Evolutionary conservation across 805 yeast genomes (phyloP).

Genomic region (Candida argentea): DNA sequence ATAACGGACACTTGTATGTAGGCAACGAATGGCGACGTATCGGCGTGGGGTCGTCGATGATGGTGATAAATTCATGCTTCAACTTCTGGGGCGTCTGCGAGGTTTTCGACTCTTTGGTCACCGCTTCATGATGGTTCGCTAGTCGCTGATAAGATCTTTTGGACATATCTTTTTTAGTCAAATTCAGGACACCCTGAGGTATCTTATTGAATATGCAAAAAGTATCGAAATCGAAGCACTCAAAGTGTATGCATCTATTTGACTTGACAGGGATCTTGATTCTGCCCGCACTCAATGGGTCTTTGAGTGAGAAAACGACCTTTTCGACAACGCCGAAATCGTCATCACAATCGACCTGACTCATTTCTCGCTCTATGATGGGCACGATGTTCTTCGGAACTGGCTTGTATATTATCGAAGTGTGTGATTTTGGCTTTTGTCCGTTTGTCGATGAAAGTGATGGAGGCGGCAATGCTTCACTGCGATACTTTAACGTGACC

Average conservation of each 20-base stretch:
- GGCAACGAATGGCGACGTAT: constrained; percentile 10
- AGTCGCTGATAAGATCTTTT: constrained; percentile 3
- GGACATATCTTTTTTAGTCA: constrained; percentile 17
- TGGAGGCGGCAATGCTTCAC: too few species aligned
- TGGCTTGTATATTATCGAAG: constrained; percentile 12
- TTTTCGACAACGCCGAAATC: constrained; percentile 26
- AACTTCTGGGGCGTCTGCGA: too few species aligned
- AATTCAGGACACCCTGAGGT: constrained; percentile 15
- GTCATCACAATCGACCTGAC: constrained; percentile 18
- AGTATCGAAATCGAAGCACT: constrained; percentile 33
- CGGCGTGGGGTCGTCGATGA: constrained; percentile 1
- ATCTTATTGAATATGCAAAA: constrained; percentile 30
- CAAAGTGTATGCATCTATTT: constrained; percentile 27
- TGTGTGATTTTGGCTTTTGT: too few species aligned
- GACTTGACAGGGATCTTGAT: constrained; percentile 32
- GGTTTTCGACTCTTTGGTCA: neutral
- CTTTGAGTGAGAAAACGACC: constrained; percentile 26
- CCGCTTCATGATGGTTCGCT: neutral
- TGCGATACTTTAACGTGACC: too few species aligned
- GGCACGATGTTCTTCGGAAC: constrained; percentile 21
- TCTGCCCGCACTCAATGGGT: constrained; percentile 30
- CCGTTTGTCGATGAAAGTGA: too few species aligned
- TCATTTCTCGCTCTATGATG: constrained; percentile 18
- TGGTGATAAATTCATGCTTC: constrained; percentile 1
- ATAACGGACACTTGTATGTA: constrained; percentile 29